Evolutionary conservation across 768 basidiomycete genomes (phyloP), one percentile per base, ranked within the genome.

Genomic region (Phlebiopsis flavidoalba): DNA sequence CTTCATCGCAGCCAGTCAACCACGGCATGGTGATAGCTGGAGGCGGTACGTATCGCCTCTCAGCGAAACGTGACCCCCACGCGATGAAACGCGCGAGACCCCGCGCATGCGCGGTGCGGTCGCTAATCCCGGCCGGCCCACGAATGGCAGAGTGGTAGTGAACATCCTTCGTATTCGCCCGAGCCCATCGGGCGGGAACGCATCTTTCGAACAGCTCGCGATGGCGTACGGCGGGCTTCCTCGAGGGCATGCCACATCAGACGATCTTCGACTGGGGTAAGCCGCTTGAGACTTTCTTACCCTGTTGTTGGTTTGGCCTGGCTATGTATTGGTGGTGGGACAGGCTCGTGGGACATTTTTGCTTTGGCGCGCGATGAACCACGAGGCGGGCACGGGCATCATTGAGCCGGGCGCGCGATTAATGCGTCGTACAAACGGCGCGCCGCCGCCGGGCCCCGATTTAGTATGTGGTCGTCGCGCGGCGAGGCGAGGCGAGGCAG

Each of bases 201-300:
- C 71, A 90, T 63, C 83, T 86, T 57, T 86, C 88, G 59, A 81
- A 83, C 66, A 83, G 85, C 35, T 77, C 85, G 76, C 81, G 83
- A 19, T 31, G 26, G 26, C 26, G 26, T 2, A 88, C 91, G 69
- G 82, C 74, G 61, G 86, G 83, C 17, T 81, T 89, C 58, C 74
- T 93, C 71, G 89, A 91, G 62, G 89, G 89, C 1, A 84, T 93
- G 56, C 26, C 26, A n/a, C 91, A 91, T 47, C 87, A 86, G 3
- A 81, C 83, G 24, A 92, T 93, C 89, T 93, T 91, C 73, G 90
- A 93, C 71, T 93, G 89, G 89, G 83, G 90, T 91, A 66, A n/a
- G n/a, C n/a, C 64, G 80, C 77, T 22, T 14, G 17, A 31, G 3
- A 31, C 26, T 31, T 31, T 31, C 26, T 31, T 6, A 6, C 26